These are phyloP conservation scores for Adenanthera pavonina DNA, from an alignment of 306 rosid species.

Conservation along the genomic window DNA sequence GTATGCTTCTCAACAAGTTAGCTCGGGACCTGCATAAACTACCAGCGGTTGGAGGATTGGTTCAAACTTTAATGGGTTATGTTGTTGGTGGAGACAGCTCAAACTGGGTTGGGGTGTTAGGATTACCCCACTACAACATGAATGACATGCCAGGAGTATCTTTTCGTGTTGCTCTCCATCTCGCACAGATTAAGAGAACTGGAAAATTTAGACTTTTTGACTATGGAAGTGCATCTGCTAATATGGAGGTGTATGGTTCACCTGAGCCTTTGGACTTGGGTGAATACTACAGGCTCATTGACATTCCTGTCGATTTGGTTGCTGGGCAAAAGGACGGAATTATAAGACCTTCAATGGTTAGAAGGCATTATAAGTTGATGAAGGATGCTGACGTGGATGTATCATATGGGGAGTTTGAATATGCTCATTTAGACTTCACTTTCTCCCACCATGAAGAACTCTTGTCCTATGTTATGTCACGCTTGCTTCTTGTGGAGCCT, in stretches of 20 bases:
- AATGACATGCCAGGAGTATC: conserved; percentile 81
- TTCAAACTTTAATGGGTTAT: conserved; percentile 72
- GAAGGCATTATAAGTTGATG: conserved; percentile 67
- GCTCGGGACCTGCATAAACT: conserved; percentile 72
- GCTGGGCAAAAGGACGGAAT: conserved; percentile 71
- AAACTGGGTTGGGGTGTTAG: conserved; percentile 76
- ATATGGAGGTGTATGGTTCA: conserved; percentile 60
- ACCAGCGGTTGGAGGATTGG: conserved; percentile 79
- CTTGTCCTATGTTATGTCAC: conserved; percentile 65
- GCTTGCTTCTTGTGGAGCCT: conserved; percentile 61
- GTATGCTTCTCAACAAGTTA: conserved; percentile 78
- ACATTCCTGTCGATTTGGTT: conserved; percentile 71
- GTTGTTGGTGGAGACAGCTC: conserved; percentile 79
- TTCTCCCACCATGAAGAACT: conserved; percentile 79
- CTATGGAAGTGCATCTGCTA: conserved; percentile 57
- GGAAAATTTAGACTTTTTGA: conserved; percentile 64
- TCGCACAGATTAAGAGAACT: conserved; percentile 69
- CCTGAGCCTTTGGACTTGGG: conserved; percentile 71
- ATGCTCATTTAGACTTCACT: conserved; percentile 80
- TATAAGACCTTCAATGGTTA: conserved; percentile 72
- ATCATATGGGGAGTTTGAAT: conserved; percentile 64
- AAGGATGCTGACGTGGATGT: conserved; percentile 55
- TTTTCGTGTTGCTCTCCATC: conserved; percentile 60
- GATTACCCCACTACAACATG: conserved; percentile 78
- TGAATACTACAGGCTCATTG: conserved; percentile 55